Conservation (phyloP, 2,329 filamentous ascomycete genomes). For the Paecilomyces fulvus region DNA sequence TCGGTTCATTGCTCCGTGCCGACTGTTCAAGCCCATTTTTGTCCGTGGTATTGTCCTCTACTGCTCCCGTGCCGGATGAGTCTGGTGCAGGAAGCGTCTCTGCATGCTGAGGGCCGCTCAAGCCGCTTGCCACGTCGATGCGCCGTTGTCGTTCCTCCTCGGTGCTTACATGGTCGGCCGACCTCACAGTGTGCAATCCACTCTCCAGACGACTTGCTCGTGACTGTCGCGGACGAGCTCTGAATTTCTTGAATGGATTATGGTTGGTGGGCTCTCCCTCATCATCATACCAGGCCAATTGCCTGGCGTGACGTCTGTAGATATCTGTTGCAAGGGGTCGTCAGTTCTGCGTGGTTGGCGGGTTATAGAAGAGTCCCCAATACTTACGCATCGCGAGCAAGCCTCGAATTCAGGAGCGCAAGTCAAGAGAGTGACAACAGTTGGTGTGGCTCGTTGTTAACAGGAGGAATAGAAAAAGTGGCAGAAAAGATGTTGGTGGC, state of each 20-base stretch:
- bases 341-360: not conserved
- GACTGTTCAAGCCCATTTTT: not conserved
- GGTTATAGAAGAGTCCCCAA: not conserved
- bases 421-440: not conserved
- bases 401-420: not conserved
- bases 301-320: not conserved
- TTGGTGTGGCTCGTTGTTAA: not conserved
- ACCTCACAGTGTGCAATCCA: not conserved
- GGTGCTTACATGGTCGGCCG: not conserved
- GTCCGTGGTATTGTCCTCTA: not conserved
- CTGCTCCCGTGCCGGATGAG: not conserved
- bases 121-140: not conserved
- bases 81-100: not conserved
- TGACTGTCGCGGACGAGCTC: not conserved
- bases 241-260: not conserved
- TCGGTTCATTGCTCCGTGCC: not conserved
- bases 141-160: not conserved
- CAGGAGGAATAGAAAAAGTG: not conserved
- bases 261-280: not conserved
- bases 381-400: not conserved
- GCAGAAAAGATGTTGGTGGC: not conserved
- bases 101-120: not conserved
- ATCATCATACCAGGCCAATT: not conserved
- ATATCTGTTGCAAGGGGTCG: not conserved
- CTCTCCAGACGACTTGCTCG: not conserved